These are phyloP conservation scores for Trichoderma sp. DNA, from an alignment of 2,329 filamentous ascomycete species.

Conservation along the genomic window DNA sequence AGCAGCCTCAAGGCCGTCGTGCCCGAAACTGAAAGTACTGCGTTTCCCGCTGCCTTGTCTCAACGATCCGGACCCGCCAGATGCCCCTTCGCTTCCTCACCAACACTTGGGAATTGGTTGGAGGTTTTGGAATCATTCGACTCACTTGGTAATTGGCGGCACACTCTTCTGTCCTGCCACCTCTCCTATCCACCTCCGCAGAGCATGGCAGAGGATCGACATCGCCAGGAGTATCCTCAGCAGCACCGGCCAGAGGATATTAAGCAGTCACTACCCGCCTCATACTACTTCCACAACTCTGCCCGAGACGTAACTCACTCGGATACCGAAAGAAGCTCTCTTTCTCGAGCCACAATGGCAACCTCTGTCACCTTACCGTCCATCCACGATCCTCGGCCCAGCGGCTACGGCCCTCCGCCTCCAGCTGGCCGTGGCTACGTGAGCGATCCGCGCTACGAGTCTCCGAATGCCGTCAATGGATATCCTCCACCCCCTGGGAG, in stretches of 20 bases:
- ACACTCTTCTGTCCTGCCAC: constrained; percentile 16
- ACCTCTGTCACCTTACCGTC: constrained; percentile 47
- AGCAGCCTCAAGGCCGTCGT: background rate
- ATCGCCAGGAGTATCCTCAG: constrained; percentile 38
- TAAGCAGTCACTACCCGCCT: constrained; percentile 41
- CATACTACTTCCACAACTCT: constrained; percentile 34
- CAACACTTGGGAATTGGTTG: constrained; percentile 11
- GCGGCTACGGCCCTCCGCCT: constrained; percentile 34
- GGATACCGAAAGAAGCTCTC: constrained; percentile 16
- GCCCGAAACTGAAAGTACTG: background rate
- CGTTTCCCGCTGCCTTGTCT: background rate
- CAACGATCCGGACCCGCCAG: background rate
- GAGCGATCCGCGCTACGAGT: constrained; percentile 40
- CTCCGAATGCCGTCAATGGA: constrained; percentile 45
- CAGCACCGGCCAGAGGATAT: constrained; percentile 38
- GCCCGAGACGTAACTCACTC: constrained; percentile 41
- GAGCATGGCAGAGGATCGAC: constrained; percentile 41
- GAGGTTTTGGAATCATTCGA: constrained; percentile 20
- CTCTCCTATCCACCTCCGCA: constrained; percentile 21
- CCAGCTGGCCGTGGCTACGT: constrained; percentile 34
- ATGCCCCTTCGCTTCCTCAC: constrained; percentile 16
- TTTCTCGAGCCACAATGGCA: constrained; percentile 38
- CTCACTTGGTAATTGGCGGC: constrained; percentile 16
- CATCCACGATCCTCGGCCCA: constrained; percentile 45
- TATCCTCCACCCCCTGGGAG: constrained; percentile 41